Evolutionary conservation across 164 flowering plant species (phyloP), one percentile per base, ranked within the genome.

Genomic region (Berberis thunbergii): DNA sequence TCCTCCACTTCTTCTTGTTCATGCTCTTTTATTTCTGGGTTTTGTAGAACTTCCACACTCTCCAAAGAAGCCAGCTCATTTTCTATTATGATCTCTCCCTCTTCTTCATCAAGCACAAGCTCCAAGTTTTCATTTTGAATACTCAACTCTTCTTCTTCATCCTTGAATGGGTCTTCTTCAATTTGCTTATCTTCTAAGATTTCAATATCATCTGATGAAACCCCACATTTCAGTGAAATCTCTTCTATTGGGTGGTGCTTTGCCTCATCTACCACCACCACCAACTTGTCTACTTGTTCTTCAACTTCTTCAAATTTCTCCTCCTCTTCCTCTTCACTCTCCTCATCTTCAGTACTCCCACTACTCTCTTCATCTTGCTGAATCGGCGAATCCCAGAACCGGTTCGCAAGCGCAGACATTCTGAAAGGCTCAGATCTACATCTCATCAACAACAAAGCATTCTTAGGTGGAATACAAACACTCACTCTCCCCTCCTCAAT

Each of bases 361-460:
- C 26, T 26, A 26, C 26, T 26, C 26, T 65, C 67, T 38, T 46
- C 74, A 2, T 61, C 73, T 40, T 68, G 26, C 26, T 0, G 64
- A 12, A 60, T 67, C 6, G 85, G 74, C 6, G 83, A 64, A 41
- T 86, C 91, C 86, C 91, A 88, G 45, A 84, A 82, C 26, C 79
- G 72, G 52, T 75, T 83, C 41, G 91, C 83, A 13, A 90, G 83
- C 41, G 91, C 80, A 48, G 93, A 80, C 86, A 86, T 83, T 64
- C 79, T 83, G 45, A 86, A 68, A 39, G 98, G 98, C 68, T 90
- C 97, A 74, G 98, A 93, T 85, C 97, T 83, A 49, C 97, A 90
- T 69, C 97, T 84, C 98, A 93, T 93, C 72, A 93, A 57, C 70
- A 90, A 70, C 54, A 93, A 66, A 57, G 98, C 98, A 74, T 93